Evolutionary conservation across 345 rosid species (phyloP), one percentile per base, ranked within the genome.

Genomic region (Raphanus sativus): DNA sequence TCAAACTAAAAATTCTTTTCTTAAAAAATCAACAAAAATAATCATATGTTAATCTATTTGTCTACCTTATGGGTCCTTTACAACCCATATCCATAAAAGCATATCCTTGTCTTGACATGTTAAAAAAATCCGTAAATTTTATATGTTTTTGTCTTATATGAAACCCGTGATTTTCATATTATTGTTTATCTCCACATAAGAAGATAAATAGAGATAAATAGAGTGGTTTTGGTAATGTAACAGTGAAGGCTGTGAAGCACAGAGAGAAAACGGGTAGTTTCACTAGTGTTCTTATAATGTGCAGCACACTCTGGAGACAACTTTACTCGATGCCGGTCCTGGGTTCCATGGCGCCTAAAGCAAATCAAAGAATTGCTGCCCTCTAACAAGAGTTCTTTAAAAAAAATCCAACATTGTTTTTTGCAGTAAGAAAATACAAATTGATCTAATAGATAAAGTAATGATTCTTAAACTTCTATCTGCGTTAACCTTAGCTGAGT

Each of bases 231-330:
- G 6, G 11, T 63, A 12, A 50, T 67, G 52, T 28, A 62, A 69
- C 45, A 67, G 75, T 54, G n/a, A 61, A 62, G 63, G 63, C 45
- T 61, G 75, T 54, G n/a, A 61, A 62, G 63, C 75, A 69, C 75
- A 64, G 82, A 80, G 82, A 74, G 82, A 70, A 75, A 6, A 75
- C 79, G 76, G 28, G 69, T 74, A 80, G 83, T 74, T 80, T 55
- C 75, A 68, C 58, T 61, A 68, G 75, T 59, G 77, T 4, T 71
- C 45, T 60, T 24, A 71, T 61, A 9, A 72, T 45, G 68, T 75
- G 38, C 64, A 55, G 79, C 28, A 62, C 56, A 55, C 68, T 75
- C 75, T 69, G 75, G 38, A 75, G 73, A 33, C 26, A 69, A 60
- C 52, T 79, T 74, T 79, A 40, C 67, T n/a, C n/a, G n/a, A n/a